Percentiles rank a stretch among this genome's conserved stretches.
Evolutionary conservation across 1,284 basidiomycete genomes (phyloP).

Genomic region (Neolentinus lepideus): DNA sequence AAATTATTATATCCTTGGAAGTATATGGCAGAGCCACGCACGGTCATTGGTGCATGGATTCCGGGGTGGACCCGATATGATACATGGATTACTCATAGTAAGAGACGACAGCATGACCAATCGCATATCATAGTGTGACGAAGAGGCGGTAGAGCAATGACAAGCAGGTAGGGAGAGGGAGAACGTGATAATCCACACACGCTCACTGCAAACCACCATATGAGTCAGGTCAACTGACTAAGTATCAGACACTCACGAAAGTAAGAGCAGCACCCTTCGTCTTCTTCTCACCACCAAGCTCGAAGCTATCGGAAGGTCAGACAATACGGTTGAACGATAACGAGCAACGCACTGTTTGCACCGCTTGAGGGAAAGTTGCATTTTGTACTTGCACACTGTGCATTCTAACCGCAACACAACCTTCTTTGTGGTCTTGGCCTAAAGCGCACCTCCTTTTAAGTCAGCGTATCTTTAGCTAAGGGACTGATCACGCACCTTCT

Average conservation of each 20-base stretch:
- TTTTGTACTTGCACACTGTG: constrained; percentile 98
- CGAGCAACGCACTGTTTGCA: constrained; percentile 88
- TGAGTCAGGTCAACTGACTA: background rate
- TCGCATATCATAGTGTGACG: background rate
- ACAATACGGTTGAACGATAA: constrained; percentile 1
- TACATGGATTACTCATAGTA: background rate
- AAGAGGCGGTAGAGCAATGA: background rate
- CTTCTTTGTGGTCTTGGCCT: constrained; percentile 99
- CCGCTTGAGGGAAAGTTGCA: constrained; percentile 93
- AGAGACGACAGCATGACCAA: constrained; percentile 1
- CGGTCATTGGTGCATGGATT: background rate
- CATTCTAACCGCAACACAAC: constrained; percentile 97
- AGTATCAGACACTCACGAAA: constrained; percentile 58
- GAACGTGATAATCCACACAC: background rate
- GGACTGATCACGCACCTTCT: constrained; percentile 60
- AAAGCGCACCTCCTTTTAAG: constrained; percentile 6
- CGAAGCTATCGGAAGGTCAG: constrained; percentile 60
- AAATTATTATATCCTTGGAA: too few relatives aligned
- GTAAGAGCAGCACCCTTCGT: constrained; percentile 92
- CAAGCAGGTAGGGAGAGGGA: background rate
- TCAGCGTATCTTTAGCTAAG: background rate
- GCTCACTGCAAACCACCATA: background rate
- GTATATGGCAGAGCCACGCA: too few relatives aligned
- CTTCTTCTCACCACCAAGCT: constrained; percentile 99
- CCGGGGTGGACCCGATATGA: background rate